These are phyloP conservation scores for Coemansia sp. DNA, from an alignment of 192 early-diverging fungal genomes.

Conservation along the genomic window DNA sequence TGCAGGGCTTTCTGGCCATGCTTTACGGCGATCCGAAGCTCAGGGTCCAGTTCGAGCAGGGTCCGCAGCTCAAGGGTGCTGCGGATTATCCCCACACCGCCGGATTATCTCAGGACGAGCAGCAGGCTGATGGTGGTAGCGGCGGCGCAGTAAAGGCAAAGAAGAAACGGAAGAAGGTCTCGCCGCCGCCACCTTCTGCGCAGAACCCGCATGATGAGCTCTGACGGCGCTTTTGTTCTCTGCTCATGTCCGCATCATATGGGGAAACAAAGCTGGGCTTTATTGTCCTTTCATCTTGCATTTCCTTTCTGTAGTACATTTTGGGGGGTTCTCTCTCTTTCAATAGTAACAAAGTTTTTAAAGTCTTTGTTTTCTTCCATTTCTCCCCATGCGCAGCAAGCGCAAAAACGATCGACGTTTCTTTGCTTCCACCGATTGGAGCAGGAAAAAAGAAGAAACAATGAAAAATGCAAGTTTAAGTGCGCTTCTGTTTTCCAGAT, in stretches of 20 bases:
- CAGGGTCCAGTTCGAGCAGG: conserved; percentile 15
- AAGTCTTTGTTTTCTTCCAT: too few relatives aligned
- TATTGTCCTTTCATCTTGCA: too few relatives aligned
- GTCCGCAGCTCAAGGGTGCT: not conserved
- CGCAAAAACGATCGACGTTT: too few relatives aligned
- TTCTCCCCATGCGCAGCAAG: too few relatives aligned
- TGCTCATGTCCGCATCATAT: not conserved
- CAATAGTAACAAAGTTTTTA: too few relatives aligned
- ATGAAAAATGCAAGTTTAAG: not conserved
- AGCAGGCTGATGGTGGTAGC: too few relatives aligned
- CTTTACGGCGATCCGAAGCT: conserved; percentile 26
- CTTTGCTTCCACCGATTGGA: too few relatives aligned
- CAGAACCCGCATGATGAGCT: conserved; percentile 9
- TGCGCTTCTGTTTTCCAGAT: not conserved
- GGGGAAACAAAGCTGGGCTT: not conserved
- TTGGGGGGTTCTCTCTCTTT: too few relatives aligned
- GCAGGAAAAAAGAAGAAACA: not conserved
- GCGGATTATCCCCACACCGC: too few relatives aligned
- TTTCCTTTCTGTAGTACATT: too few relatives aligned
- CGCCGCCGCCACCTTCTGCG: not conserved
- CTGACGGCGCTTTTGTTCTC: not conserved
- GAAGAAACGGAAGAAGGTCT: not conserved
- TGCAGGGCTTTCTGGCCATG: conserved; percentile 27
- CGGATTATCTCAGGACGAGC: too few relatives aligned
- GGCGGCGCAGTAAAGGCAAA: not conserved